phyloP scores from a whole-genome alignment of 2,329 filamentous ascomycete species.

The Clonostachys rosea region DNA sequence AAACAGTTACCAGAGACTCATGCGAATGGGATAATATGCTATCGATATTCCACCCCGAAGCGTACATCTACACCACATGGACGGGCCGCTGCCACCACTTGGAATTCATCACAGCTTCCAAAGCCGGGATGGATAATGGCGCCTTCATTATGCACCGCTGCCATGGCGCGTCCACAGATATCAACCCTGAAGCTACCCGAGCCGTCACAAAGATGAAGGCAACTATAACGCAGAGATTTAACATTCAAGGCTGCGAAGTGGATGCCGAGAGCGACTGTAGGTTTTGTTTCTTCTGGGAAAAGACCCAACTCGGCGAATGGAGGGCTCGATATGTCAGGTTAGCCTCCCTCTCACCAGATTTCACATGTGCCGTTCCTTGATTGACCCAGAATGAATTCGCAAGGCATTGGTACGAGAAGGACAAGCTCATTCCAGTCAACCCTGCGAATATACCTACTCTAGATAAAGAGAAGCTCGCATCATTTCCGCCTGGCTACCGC shows the following conservation, averaged over 20 bases:
- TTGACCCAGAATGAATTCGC: slow-evolving; percentile 19
- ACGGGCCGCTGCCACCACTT: slow-evolving; percentile 31
- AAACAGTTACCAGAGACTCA: slow-evolving; percentile 24
- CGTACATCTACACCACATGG: slow-evolving; percentile 46
- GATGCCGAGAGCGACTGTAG: slow-evolving; percentile 41
- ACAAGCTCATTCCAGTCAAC: slow-evolving; percentile 40
- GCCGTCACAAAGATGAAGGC: slow-evolving; percentile 46
- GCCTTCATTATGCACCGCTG: slow-evolving; percentile 36
- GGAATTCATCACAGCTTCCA: slow-evolving; percentile 30
- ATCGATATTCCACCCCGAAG: slow-evolving; percentile 42
- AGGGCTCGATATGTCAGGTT: slow-evolving; percentile 16
- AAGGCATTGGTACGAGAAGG: slow-evolving; percentile 46
- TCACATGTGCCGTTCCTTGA: too few relatives aligned
- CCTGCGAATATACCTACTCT: slow-evolving; percentile 31
- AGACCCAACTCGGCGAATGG: slow-evolving; percentile 26
- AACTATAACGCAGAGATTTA: slow-evolving; percentile 42
- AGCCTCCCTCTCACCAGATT: too few relatives aligned
- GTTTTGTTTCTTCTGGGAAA: slow-evolving; percentile 39
- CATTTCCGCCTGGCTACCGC: slow-evolving; percentile 36
- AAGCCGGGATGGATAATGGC: slow-evolving; percentile 31
- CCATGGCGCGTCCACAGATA: slow-evolving; percentile 35
- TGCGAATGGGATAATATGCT: slow-evolving; percentile 47
- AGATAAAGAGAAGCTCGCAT: slow-evolving; percentile 28
- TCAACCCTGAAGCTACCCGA: slow-evolving; percentile 26
- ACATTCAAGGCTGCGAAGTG: slow-evolving; percentile 29